phyloP scores from a whole-genome alignment of 2,329 filamentous ascomycete species.

The Colletotrichum karsti region DNA sequence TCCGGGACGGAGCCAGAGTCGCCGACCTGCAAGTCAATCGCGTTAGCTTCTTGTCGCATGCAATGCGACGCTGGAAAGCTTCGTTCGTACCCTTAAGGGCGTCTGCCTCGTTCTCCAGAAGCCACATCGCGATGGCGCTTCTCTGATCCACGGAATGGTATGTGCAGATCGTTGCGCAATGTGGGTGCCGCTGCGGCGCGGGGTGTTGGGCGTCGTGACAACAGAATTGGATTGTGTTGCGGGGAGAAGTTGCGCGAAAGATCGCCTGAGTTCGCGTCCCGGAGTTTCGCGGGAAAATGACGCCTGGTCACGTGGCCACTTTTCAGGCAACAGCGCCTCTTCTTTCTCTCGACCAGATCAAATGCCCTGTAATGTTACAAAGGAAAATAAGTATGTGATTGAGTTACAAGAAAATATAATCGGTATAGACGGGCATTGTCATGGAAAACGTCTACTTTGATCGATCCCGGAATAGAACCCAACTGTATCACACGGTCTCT shows the following conservation, averaged over 20 bases:
- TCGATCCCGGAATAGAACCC: too few relatives aligned
- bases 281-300: constrained; percentile 22
- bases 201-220: not conserved
- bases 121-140: constrained; percentile 63
- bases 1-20: constrained; percentile 86
- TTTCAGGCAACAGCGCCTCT: constrained; percentile 9
- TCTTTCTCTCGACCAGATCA: too few relatives aligned
- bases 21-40: constrained; percentile 43
- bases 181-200: not conserved
- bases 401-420: too few relatives aligned
- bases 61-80: not conserved
- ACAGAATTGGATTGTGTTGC: not conserved
- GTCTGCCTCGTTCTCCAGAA: constrained; percentile 66
- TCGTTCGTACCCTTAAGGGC: constrained; percentile 53
- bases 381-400: too few relatives aligned
- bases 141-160: not conserved
- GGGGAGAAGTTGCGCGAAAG: constrained; percentile 22
- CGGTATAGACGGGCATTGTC: too few relatives aligned
- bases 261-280: not conserved
- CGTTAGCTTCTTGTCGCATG: constrained; percentile 15
- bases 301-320: constrained; percentile 33
- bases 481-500: too few relatives aligned
- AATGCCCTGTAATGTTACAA: too few relatives aligned
- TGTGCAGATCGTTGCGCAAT: not conserved
- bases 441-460: too few relatives aligned